A percentile compares a stretch with the other conserved stretches of the same genome.
These are phyloP conservation scores for Malbranchea cinnamomea DNA, from an alignment of 2,329 filamentous ascomycete genomes.

Conservation along the genomic window DNA sequence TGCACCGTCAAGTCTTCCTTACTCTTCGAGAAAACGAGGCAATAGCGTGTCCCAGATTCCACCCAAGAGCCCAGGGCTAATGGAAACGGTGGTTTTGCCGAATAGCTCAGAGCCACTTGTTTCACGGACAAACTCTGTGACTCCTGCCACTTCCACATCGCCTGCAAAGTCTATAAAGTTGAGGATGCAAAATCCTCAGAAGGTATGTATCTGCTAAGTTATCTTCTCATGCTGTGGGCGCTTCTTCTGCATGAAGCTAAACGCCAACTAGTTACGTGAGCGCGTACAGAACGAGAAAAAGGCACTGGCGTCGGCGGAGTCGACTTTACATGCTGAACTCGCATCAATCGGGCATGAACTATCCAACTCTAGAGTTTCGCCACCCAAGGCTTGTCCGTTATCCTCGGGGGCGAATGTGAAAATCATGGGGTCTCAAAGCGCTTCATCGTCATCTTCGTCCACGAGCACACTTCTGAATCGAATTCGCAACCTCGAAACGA, in stretches of 20 bases:
- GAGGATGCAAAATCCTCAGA: conserved; percentile 47
- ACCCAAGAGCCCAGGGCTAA: conserved; percentile 20
- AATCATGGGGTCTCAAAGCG: conserved; percentile 1
- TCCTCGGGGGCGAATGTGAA: conserved; percentile 32
- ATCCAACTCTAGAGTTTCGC: conserved; percentile 28
- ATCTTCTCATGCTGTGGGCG: not conserved
- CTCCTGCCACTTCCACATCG: conserved; percentile 42
- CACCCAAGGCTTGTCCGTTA: conserved; percentile 13
- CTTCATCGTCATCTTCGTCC: conserved; percentile 17
- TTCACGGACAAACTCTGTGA: too few species aligned
- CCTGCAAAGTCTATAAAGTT: conserved; percentile 60
- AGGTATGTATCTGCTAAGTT: conserved; percentile 23
- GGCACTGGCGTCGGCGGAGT: conserved; percentile 54
- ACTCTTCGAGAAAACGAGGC: conserved; percentile 29
- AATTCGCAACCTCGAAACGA: conserved; percentile 52
- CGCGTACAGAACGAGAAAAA: conserved; percentile 70
- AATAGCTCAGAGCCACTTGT: conserved; percentile 17
- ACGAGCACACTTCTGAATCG: conserved; percentile 28
- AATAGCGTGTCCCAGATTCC: conserved; percentile 36
- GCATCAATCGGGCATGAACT: conserved; percentile 70
- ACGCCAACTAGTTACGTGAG: conserved; percentile 46
- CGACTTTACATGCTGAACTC: conserved; percentile 58
- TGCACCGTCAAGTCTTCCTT: conserved; percentile 19
- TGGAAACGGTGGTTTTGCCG: conserved; percentile 18
- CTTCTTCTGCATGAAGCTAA: conserved; percentile 4